Conservation (phyloP, 371 early-diverging fungal species). For the Saksenaea oblongispora region DNA sequence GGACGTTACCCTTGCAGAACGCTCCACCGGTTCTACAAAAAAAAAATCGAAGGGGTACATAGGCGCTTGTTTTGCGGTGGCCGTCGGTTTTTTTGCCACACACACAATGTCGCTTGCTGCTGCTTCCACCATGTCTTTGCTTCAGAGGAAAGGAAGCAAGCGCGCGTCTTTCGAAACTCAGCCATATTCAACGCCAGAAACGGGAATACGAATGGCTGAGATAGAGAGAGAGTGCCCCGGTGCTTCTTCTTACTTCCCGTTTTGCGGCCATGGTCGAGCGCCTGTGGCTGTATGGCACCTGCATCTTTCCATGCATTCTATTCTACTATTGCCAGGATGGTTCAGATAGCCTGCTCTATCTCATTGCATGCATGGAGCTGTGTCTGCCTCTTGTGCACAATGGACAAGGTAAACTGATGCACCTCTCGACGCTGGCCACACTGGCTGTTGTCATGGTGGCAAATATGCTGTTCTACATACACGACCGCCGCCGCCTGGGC, state of each 20-base stretch:
- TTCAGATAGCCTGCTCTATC: not conserved
- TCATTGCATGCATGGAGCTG: not conserved
- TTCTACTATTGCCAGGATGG: not conserved
- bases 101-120: no score
- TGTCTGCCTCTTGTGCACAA: not conserved
- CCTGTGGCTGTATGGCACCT: not conserved
- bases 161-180: no score
- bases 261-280: not conserved
- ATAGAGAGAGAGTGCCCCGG: not conserved
- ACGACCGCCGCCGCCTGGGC: conserved; percentile 15
- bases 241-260: not conserved
- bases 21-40: no score
- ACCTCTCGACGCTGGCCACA: conserved; percentile 12
- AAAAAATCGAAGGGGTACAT: no score
- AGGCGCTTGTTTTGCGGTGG: no score
- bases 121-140: no score
- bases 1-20: no score
- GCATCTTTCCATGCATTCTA: not conserved
- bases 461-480: conserved; percentile 25
- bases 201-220: not conserved
- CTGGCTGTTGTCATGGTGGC: conserved; percentile 24
- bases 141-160: no score
- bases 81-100: no score
- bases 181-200: no score
- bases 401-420: conserved; percentile 10